These are phyloP conservation scores for Cladophialophora psammophila DNA, from an alignment of 2,329 filamentous ascomycete species.

Conservation along the genomic window DNA sequence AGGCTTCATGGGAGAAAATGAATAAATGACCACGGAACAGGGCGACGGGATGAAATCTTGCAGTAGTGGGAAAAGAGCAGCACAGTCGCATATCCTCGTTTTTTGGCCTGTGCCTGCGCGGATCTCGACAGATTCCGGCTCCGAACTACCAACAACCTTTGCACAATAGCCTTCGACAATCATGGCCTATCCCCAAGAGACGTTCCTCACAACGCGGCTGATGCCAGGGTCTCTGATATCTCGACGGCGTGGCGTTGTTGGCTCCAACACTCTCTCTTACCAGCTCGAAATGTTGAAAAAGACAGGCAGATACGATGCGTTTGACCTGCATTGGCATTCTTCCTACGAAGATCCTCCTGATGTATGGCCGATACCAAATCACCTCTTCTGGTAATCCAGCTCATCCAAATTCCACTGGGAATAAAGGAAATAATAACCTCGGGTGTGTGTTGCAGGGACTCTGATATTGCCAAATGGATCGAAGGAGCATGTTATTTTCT, in stretches of 20 bases:
- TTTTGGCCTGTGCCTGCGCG: too few relatives aligned
- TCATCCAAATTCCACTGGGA: background rate
- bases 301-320: slow-evolving; percentile 65
- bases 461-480: slow-evolving; percentile 66
- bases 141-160: background rate
- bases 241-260: slow-evolving; percentile 51
- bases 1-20: too few relatives aligned
- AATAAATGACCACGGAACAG: too few relatives aligned
- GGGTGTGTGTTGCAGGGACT: slow-evolving; percentile 52
- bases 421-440: background rate
- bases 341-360: slow-evolving; percentile 59
- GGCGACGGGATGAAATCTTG: too few relatives aligned
- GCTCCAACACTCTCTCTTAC: slow-evolving; percentile 57
- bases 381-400: slow-evolving; percentile 61
- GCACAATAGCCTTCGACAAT: background rate
- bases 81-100: too few relatives aligned
- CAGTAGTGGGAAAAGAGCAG: too few relatives aligned
- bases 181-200: slow-evolving; percentile 50
- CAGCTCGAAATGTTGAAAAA: slow-evolving; percentile 62
- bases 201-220: slow-evolving; percentile 48
- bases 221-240: slow-evolving; percentile 46
- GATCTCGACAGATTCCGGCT: too few relatives aligned
- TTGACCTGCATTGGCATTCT: slow-evolving; percentile 64
- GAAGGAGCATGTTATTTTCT: slow-evolving; percentile 67
- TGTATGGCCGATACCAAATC: slow-evolving; percentile 65